Base-by-base conservation (phyloP, 2,329 filamentous ascomycete genomes). In the Xylaria multiplex region DNA sequence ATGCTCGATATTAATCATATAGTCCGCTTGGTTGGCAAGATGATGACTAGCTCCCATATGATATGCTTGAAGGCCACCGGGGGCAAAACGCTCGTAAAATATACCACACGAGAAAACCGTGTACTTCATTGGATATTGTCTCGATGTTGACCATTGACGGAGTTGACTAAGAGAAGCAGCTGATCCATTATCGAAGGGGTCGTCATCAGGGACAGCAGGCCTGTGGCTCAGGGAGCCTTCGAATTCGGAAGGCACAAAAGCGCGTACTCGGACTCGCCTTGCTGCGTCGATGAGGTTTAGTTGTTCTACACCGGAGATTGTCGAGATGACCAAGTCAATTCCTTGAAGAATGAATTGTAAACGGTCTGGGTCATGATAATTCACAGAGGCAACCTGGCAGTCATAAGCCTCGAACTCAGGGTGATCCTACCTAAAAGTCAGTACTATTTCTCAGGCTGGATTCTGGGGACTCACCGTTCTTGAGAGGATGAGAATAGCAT, bases 221-320 rank as follows among this genome's bases (percentile, higher is more conserved):
- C 90, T 83, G 50, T 85, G 81, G 19, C 79, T 77, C 16, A 91
- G 81, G 37, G 82, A 81, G 1, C 91, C 91, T 79, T 93, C 90
- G 71, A 93, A 93, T 72, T 93, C 91, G 6, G 91, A 90, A 1
- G 91, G 91, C 3, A 92, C 88, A 73, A 93, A 93, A 42, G 87
- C 84, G 16, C 86, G 84, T 1, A 93, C 91, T 19, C 86, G 83
- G 19, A 85, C 86, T 57, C 83, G 81, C 16, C 88, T 86, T 0
- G 91, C 90, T 1, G 91, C 91, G 71, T 91, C 87, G 76, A 93
- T 93, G 37, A 93, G 84, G 67, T 87, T 87, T 50, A 93, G 82
- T 75, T 93, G 91, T 35, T 88, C 82, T 19, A 79, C 79, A 3
- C 90, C 90, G 1, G 85, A 86, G 55, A 93, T 87, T 1, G 91